Evolutionary conservation across 768 basidiomycete species (phyloP), one percentile per base, ranked within the genome.

Genomic region (Leccinum fibrillosum): DNA sequence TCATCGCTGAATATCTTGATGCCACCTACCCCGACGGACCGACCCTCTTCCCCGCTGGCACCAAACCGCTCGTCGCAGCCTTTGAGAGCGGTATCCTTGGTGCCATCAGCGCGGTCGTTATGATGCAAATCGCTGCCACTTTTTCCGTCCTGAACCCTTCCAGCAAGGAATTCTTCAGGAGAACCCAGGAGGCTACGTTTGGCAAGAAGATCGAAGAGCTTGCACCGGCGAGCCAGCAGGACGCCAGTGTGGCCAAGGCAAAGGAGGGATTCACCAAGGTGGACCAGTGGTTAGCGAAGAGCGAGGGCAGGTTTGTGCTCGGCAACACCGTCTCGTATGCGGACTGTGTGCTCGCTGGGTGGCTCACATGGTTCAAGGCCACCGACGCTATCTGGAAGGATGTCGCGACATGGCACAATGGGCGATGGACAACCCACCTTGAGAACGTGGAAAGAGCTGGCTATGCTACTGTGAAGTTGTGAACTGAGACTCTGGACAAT

Each of bases 1-100:
- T 65, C 17, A 82, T 82, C 52, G 78, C 79, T 0, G 69, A 72
- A 56, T 82, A 82, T 56, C 78, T 81, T 37, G 81, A 82, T 32
- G 68, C 62, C 15, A 66, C 67, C 0, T 82, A 79, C 54, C 37
- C 37, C 15, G 7, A 37, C 37, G 15, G 15, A 17, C 37, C 37
- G 0, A 17, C 17, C 17, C 37, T 37, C 37, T 37, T 37, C 37
- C 37, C 37, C 37, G 15, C 15, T 37, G 37, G 37, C 37, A 37
- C 37, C 37, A 37, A 37, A 1, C 37, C 37, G 0, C 37, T 37
- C 17, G 37, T 37, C 6, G 37, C 37, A 3, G 37, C 37, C 37
- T 37, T 37, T 37, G 37, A 37, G 7, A 17, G 15, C 5, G 17
- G 37, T 37, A 8, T 72, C 28, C 4, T 58, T 12, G 34, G 21